A percentile compares a stretch with the other conserved stretches of the same genome.
Conservation (phyloP, 2,329 filamentous ascomycete species). For the Falciphora oryzae region DNA sequence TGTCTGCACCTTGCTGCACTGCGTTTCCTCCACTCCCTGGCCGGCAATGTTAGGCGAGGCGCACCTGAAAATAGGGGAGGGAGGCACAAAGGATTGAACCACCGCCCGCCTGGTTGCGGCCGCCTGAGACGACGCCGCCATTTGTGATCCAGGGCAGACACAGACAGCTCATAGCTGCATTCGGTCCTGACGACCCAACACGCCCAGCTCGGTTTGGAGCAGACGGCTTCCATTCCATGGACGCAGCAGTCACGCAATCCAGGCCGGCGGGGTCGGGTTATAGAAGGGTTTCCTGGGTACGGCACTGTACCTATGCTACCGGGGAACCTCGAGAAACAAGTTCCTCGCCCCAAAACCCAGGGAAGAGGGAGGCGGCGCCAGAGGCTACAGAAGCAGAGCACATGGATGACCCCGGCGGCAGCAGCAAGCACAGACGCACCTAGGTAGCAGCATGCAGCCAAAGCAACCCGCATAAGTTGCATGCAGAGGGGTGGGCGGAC, state of each 20-base stretch:
- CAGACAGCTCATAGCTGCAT: neutral
- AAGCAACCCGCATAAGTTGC: neutral
- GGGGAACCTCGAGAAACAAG: neutral
- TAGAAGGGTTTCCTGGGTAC: neutral
- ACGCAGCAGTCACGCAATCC: neutral
- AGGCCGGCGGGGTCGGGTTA: neutral
- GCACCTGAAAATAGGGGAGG: neutral
- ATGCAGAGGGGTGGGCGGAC: neutral
- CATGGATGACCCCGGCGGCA: neutral
- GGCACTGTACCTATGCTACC: no score
- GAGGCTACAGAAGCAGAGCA: no score
- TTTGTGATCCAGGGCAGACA: no score
- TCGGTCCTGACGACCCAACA: no score
- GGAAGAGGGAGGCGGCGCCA: neutral
- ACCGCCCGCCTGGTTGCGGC: no score
- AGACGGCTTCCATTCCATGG: no score
- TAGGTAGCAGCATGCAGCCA: neutral
- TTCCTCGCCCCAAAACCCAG: neutral
- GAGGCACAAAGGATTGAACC: neutral
- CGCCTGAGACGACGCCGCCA: no score
- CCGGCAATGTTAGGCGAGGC: neutral
- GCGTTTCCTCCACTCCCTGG: neutral
- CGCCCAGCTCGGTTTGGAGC: no score
- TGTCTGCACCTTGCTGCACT: neutral
- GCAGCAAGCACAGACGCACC: neutral